Evolutionary conservation across 768 basidiomycete species (phyloP), one percentile per base, ranked within the genome.

Genomic region (Pisolithus marmoratus): DNA sequence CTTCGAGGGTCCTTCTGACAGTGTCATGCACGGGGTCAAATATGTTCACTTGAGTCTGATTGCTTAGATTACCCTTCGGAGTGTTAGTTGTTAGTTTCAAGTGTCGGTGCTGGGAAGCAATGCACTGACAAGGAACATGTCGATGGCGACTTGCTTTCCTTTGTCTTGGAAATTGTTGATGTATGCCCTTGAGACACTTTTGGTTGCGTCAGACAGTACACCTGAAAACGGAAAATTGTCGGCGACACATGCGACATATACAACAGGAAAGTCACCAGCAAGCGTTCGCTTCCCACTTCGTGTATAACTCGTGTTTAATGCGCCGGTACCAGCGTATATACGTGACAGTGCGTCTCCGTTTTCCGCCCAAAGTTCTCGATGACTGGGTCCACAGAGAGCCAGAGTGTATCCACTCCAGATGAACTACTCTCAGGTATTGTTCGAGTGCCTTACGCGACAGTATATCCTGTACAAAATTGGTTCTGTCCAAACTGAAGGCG

Each of bases 161-260:
- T 90, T 90, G 65, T 99, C 96, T 61, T 94, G 89, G 64, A 99
- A 96, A 64, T 97, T 97, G 62, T 94, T 96, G 62, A 97, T 95
- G 62, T 97, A 99, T 36, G 94, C 94, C 54, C 95, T 82, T 3
- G 90, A 92, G 29, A 92, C 88, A 60, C 90, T 94, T 68, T 99
- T 99, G 4, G 93, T 95, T 4, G 95, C 96, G 71, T 99, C 94
- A 5, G 92, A 94, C 22, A 99, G 70, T 38, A 98, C 81, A 44
- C 95, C 94, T 80, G 66, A 29, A 50, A 4, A 34, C 49, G 51
- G 54, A 48, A 20, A 50, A 47, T 50, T 26, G 60, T 38, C 48
- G 50, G 50, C 15, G 24, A 29, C 38, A 31, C 45, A 11, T 26
- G 11, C 34, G 24, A 27, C 14, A 6, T 37, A 38, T 11, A 48